Evolutionary conservation across 1,284 basidiomycete genomes (phyloP).

Genomic region (Ganoderma resinaceum): DNA sequence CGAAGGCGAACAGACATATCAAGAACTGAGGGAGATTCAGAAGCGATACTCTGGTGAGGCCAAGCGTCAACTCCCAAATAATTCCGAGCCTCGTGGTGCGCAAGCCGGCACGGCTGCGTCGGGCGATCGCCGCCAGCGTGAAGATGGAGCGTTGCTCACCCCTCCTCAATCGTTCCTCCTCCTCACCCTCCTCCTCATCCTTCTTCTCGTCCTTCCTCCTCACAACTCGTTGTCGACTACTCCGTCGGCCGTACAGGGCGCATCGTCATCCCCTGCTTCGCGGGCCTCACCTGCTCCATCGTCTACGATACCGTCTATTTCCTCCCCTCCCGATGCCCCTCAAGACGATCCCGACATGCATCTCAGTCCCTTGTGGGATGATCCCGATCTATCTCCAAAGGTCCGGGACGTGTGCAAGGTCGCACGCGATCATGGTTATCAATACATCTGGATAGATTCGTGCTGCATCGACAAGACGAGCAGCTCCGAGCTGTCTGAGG

Average conservation of each 20-base stretch:
- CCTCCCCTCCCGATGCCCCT: not conserved
- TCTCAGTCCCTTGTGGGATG: not conserved
- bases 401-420: not conserved
- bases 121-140: not conserved
- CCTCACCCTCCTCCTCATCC: not conserved
- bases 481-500: slow-evolving; percentile 20
- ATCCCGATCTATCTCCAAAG: not conserved
- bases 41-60: not conserved
- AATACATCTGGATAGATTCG: slow-evolving; percentile 17
- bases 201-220: not conserved
- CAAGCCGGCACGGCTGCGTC: too few relatives aligned
- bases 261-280: not conserved
- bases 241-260: not conserved
- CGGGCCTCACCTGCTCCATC: not conserved
- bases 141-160: not conserved
- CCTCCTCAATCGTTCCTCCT: too few relatives aligned
- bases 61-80: too few relatives aligned
- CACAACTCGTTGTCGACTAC: not conserved
- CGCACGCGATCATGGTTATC: not conserved
- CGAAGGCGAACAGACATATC: not conserved
- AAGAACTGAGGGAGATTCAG: not conserved
- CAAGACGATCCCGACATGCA: not conserved
- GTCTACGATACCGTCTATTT: too few relatives aligned
- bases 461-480: slow-evolving; percentile 21
- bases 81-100: too few relatives aligned